Evolutionary conservation across 1,284 basidiomycete genomes (phyloP), one percentile per base, ranked within the genome.

Genomic region (Rhodotorula sp.): DNA sequence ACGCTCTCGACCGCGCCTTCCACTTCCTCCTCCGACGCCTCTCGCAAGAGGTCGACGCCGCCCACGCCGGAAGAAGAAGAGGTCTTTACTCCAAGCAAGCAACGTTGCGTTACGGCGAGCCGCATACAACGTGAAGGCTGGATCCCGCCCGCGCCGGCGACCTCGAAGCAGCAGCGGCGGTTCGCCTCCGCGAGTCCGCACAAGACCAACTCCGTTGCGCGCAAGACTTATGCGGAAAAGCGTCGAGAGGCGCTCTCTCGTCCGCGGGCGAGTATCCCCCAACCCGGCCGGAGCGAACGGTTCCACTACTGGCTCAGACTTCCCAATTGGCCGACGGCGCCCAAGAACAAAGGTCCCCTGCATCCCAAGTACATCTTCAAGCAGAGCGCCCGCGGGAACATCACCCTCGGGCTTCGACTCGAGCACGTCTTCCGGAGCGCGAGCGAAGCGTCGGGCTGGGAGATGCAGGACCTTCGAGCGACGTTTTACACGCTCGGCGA

Each of bases 291-390:
- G 21, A 61, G 60, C 56, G 26, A 43, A 8, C 60, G 64, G 12
- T 58, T 62, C 43, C 56, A 56, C 64, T 56, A 66, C 31, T 47
- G 31, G 45, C 48, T 66, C 48, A 63, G 64, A 5, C 64, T 69
- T 2, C 68, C 64, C 1, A 62, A 61, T 28, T 48, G 26, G 19
- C 68, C 68, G 16, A 14, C 38, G 43, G 55, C 60, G 23, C 68
- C 64, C 6, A 19, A 12, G 26, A 63, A 63, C 62, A 38, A 45
- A 26, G 50, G 54, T 14, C 60, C 54, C 26, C 19, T 68, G 28
- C 31, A 31, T 4, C 60, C 60, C 3, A 5, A 47, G 23, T 63
- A 28, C 55, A 1, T 54, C 8, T 48, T 55, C 60, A 66, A 34
- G 47, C 55, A 66, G 18, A 26, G 48, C 26, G 60, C 54, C 14